phyloP scores from a whole-genome alignment of 2,329 filamentous ascomycete species.

The Aspergillus sp. region DNA sequence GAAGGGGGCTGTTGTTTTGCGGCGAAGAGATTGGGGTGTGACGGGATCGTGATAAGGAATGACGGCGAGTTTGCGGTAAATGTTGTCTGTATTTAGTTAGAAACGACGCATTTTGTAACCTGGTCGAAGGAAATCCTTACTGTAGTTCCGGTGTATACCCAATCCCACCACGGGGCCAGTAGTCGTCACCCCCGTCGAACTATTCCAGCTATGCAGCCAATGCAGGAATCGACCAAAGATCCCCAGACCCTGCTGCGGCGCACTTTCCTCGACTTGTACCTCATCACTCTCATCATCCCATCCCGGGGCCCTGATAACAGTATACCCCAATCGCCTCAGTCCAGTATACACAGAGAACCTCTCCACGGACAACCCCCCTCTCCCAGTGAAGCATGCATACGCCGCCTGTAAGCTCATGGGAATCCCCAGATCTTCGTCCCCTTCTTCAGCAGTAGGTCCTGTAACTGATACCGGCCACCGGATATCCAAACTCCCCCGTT shows the following conservation, averaged over 20 bases:
- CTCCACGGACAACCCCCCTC: conserved; percentile 60
- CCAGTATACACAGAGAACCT: conserved; percentile 84
- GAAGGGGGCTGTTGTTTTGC: conserved; percentile 49
- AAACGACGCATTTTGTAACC: not conserved
- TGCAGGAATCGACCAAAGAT: conserved; percentile 26
- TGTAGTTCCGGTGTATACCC: conserved; percentile 50
- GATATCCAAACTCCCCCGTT: conserved; percentile 79
- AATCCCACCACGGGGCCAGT: conserved; percentile 47
- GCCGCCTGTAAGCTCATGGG: conserved; percentile 87
- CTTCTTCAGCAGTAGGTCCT: conserved; percentile 18
- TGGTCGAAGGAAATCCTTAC: conserved; percentile 21
- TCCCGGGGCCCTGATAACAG: conserved; percentile 63
- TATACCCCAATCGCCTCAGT: conserved; percentile 75
- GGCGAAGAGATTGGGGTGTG: conserved; percentile 16
- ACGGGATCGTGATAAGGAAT: conserved; percentile 63
- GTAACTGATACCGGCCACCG: conserved; percentile 61
- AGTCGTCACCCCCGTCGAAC: conserved; percentile 20
- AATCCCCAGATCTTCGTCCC: conserved; percentile 56
- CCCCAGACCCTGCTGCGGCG: conserved; percentile 7
- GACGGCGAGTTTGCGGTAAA: conserved; percentile 70
- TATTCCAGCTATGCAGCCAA: conserved; percentile 20
- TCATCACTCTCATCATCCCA: conserved; percentile 33
- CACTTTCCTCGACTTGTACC: conserved; percentile 3
- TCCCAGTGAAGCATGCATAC: conserved; percentile 75
- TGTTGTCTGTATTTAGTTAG: conserved; percentile 46